A percentile compares a stretch with the other conserved stretches of the same genome.
These are phyloP conservation scores for Penicillium sp. DNA, from an alignment of 2,329 filamentous ascomycete genomes.

Conservation along the genomic window DNA sequence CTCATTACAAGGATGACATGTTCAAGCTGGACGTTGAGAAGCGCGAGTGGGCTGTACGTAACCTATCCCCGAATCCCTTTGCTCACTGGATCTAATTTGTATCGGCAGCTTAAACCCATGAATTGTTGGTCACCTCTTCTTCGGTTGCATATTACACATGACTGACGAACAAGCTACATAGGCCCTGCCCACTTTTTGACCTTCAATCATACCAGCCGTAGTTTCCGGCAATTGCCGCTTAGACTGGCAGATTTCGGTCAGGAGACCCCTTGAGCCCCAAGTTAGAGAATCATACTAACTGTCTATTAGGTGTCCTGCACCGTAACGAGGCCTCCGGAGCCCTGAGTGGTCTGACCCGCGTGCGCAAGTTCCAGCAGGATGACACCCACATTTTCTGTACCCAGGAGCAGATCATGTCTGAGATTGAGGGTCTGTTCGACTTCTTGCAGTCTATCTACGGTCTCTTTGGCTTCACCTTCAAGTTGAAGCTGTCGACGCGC, in stretches of 20 bases:
- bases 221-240: too few species aligned
- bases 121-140: conserved; percentile 80
- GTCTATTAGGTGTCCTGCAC: conserved; percentile 80
- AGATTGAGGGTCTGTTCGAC: conserved; percentile 83
- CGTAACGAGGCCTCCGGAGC: conserved; percentile 94
- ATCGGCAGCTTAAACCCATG: conserved; percentile 76
- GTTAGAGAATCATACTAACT: too few species aligned
- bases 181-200: too few species aligned
- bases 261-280: too few species aligned
- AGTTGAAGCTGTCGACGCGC: conserved; percentile 89
- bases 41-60: conserved; percentile 64
- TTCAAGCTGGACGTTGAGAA: conserved; percentile 82
- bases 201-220: too few species aligned
- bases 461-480: conserved; percentile 85
- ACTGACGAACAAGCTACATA: too few species aligned
- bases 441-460: conserved; percentile 81
- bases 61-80: too few species aligned
- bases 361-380: conserved; percentile 67
- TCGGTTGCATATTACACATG: too few species aligned
- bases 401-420: conserved; percentile 67
- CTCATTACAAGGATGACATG: conserved; percentile 90
- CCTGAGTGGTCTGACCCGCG: conserved; percentile 84
- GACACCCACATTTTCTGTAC: conserved; percentile 92
- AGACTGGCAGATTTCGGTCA: too few species aligned
- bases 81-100: too few species aligned